These are phyloP conservation scores for Camellia sinensis DNA, from an alignment of 148 eudicot genomes.

Conservation along the genomic window DNA sequence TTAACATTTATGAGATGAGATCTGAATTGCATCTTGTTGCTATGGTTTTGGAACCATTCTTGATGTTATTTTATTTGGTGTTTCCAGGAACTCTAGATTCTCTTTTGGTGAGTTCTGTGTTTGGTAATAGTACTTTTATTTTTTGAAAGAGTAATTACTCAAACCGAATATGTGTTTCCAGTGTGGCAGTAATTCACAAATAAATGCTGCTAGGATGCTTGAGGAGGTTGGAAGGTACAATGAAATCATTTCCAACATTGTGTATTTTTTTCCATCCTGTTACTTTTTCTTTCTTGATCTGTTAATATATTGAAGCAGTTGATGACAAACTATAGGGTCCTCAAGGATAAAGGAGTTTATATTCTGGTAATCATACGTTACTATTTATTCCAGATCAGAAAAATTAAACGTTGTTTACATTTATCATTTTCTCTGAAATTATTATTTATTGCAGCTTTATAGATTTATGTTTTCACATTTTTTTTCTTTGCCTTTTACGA, in stretches of 20 bases:
- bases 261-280: slow-evolving; percentile 5
- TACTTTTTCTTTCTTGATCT: slow-evolving; percentile 44
- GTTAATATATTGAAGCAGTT: slow-evolving; percentile 74
- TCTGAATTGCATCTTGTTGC: background rate
- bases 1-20: background rate
- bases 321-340: slow-evolving; percentile 93
- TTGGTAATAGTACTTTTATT: background rate
- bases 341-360: slow-evolving; percentile 82
- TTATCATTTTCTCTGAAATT: background rate
- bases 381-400: slow-evolving; percentile 8
- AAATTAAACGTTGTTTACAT: background rate
- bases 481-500: slow-evolving; percentile 5
- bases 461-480: background rate
- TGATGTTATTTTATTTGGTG: slow-evolving; percentile 14
- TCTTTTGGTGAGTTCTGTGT: slow-evolving; percentile 65
- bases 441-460: background rate
- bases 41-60: background rate
- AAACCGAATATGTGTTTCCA: slow-evolving; percentile 30
- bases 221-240: slow-evolving; percentile 74
- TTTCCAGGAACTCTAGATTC: slow-evolving; percentile 87
- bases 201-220: slow-evolving; percentile 77
- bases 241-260: background rate
- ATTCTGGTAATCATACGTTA: slow-evolving; percentile 58
- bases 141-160: slow-evolving; percentile 9
- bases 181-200: slow-evolving; percentile 73